A percentile compares a stretch with the other conserved stretches of the same genome.
Conservation (phyloP, 371 early-diverging fungal genomes). For the Mucor lusitanicus region DNA sequence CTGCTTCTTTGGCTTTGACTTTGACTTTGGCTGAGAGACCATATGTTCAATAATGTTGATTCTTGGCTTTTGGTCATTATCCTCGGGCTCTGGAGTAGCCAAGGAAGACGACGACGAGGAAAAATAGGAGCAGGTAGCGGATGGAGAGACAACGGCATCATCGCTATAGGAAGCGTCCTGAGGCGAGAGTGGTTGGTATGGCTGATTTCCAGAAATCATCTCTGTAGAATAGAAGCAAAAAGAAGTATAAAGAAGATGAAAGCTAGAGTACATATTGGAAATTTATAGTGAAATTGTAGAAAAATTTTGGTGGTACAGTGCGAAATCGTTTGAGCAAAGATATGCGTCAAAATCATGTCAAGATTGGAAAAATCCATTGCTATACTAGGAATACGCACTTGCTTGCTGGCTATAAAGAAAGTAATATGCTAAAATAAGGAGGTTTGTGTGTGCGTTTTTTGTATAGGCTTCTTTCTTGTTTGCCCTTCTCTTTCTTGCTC, state of each 20-base stretch:
- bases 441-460: background rate
- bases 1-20: conserved; percentile 3
- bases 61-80: background rate
- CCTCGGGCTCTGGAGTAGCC: background rate
- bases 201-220: background rate
- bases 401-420: background rate
- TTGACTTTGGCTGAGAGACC: background rate
- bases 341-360: background rate
- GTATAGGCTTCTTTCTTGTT: background rate
- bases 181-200: background rate
- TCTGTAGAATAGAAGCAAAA: background rate
- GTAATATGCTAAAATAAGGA: background rate
- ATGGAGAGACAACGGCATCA: background rate
- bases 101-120: background rate
- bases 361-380: background rate
- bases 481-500: background rate
- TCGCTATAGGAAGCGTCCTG: background rate
- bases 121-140: background rate
- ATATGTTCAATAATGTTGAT: background rate
- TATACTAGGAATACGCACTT: background rate
- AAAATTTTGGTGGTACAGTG: background rate
- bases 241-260: background rate
- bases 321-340: background rate
- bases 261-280: background rate
- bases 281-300: background rate